phyloP scores from a whole-genome alignment of 139 green algal species.

The Coccomyxa sp. region DNA sequence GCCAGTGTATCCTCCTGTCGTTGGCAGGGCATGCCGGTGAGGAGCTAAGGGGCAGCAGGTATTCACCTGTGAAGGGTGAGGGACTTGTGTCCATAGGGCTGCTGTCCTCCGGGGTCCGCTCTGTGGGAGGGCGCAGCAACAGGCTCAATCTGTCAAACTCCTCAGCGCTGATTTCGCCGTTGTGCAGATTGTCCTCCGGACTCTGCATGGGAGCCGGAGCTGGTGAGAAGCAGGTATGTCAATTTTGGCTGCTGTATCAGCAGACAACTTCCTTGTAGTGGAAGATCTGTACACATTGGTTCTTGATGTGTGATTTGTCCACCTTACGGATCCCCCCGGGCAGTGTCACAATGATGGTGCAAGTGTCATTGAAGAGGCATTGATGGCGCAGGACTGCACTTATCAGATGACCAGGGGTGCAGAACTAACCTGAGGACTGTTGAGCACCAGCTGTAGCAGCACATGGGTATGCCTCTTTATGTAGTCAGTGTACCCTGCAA shows the following conservation, averaged over 20 bases:
- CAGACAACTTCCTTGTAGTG: too few species aligned
- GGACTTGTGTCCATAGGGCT: slow-evolving; percentile 46
- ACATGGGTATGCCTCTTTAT: slow-evolving; percentile 15
- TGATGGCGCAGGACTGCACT: too few species aligned
- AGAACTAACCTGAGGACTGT: slow-evolving; percentile 2
- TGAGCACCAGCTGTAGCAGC: slow-evolving; percentile 31
- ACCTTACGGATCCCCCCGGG: too few species aligned
- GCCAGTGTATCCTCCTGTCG: too few species aligned
- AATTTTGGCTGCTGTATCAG: too few species aligned
- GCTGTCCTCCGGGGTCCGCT: slow-evolving; percentile 8
- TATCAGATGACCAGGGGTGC: too few species aligned
- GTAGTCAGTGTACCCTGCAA: slow-evolving; percentile 35
- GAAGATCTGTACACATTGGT: too few species aligned
- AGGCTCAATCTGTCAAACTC: slow-evolving; percentile 69
- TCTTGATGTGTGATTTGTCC: too few species aligned
- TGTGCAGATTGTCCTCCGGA: slow-evolving; percentile 9
- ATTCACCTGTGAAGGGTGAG: slow-evolving; percentile 28
- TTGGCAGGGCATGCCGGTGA: too few species aligned
- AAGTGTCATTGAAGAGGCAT: too few species aligned
- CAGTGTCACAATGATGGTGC: too few species aligned
- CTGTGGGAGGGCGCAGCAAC: slow-evolving; percentile 30
- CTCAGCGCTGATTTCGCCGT: slow-evolving; percentile 25
- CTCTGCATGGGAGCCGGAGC: not conserved
- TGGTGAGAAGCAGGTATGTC: not conserved
- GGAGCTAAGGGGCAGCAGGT: too few species aligned